Percentiles rank a stretch among this genome's conserved stretches.
Conservation (phyloP, 441 rosid species). For the Aleurites moluccanus region DNA sequence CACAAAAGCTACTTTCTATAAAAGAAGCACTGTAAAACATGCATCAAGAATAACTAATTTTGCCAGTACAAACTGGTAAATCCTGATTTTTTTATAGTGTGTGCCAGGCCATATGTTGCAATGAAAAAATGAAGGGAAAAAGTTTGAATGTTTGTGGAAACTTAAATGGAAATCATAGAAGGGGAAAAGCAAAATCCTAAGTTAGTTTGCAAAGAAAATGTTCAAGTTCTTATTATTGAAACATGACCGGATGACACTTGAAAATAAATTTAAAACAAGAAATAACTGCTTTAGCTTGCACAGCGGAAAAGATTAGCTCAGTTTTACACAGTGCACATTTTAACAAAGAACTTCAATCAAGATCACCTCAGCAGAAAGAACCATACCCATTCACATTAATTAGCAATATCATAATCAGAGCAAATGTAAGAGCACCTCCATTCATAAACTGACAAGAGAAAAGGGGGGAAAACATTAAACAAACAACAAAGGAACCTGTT, state of each 20-base stretch:
- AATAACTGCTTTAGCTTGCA: not conserved
- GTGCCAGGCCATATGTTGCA: not conserved
- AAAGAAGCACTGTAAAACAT: not conserved
- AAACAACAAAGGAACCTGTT: constrained; percentile 59
- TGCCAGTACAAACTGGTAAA: not conserved
- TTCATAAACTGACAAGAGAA: not conserved
- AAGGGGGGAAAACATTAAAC: not conserved
- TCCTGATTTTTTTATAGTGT: not conserved
- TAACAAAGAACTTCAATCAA: not conserved
- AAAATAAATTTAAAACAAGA: not conserved
- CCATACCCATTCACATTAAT: not conserved
- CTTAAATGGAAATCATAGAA: not conserved
- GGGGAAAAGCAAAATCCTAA: not conserved
- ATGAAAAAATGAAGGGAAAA: not conserved
- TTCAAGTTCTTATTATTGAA: not conserved
- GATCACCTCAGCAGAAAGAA: not conserved
- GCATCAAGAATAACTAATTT: not conserved
- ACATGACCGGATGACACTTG: not conserved
- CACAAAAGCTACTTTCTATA: not conserved
- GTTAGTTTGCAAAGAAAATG: not conserved
- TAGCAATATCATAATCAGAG: not conserved
- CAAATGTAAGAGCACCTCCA: not conserved
- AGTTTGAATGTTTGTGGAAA: not conserved
- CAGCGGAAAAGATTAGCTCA: not conserved
- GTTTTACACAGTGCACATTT: not conserved